These are phyloP conservation scores for Neltuma alba DNA, from an alignment of 306 rosid genomes.

Conservation along the genomic window DNA sequence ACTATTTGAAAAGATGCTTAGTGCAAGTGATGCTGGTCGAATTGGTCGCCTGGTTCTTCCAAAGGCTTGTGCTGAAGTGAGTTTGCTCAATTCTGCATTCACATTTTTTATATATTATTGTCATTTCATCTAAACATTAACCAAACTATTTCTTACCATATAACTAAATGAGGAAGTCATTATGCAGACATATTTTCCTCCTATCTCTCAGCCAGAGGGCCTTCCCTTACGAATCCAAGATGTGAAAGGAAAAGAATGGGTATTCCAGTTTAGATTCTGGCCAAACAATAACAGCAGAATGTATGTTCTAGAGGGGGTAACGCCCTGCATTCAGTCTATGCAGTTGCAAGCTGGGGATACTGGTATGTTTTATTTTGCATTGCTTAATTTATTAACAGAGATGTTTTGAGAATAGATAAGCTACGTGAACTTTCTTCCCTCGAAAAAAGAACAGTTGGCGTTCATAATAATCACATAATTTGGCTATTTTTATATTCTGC, in stretches of 20 bases:
- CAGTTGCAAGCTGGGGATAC: conserved; percentile 99
- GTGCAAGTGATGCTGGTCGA: conserved; percentile 99
- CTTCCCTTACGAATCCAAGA: conserved; percentile 98
- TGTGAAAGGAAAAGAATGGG: conserved; percentile 98
- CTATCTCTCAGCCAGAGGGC: conserved; percentile 99
- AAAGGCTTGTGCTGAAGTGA: conserved; percentile 98
- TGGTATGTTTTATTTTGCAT: conserved; percentile 53
- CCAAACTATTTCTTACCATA: neutral
- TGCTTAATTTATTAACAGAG: conserved; percentile 15
- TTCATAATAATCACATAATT: neutral
- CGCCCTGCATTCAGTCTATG: conserved; percentile 99
- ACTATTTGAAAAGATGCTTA: conserved; percentile 96
- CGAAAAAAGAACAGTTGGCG: neutral
- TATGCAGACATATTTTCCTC: conserved; percentile 94
- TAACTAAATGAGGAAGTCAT: conserved; percentile 37
- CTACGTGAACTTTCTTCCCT: neutral
- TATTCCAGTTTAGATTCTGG: conserved; percentile 99
- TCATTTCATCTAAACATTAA: conserved; percentile 29
- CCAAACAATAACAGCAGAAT: conserved; percentile 99
- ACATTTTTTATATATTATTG: conserved; percentile 5
- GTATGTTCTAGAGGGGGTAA: conserved; percentile 98
- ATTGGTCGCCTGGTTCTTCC: conserved; percentile 98
- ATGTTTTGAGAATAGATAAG: conserved; percentile 32
- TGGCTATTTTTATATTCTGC: neutral
- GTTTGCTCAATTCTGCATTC: conserved; percentile 28